Conservation (phyloP, 495 filamentous ascomycete genomes). For the Parmelia sp. region DNA sequence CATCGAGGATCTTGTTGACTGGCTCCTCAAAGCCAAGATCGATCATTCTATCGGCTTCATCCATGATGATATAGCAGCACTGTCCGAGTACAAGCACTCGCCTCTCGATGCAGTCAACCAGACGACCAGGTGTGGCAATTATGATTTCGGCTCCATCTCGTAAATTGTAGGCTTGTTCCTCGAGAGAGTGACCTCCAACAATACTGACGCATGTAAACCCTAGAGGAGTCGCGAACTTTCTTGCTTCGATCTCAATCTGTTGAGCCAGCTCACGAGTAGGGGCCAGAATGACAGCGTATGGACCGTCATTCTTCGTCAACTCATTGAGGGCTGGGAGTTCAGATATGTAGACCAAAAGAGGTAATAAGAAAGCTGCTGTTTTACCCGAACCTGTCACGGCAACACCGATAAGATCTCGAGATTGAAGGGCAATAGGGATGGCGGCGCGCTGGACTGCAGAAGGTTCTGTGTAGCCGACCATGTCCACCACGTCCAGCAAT, state of each 20-base stretch:
- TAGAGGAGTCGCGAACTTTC: slow-evolving; percentile 84
- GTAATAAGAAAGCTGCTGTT: slow-evolving; percentile 91
- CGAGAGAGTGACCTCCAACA: slow-evolving; percentile 91
- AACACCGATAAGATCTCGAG: slow-evolving; percentile 92
- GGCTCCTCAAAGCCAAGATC: slow-evolving; percentile 97
- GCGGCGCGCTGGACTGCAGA: slow-evolving; percentile 88
- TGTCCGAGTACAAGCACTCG: slow-evolving; percentile 86
- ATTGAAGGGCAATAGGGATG: slow-evolving; percentile 91
- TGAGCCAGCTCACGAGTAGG: slow-evolving; percentile 98
- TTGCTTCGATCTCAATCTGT: slow-evolving; percentile 93
- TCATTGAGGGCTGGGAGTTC: slow-evolving; percentile 82
- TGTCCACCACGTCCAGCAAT: slow-evolving; percentile 73
- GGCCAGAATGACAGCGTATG: slow-evolving; percentile 92
- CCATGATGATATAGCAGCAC: slow-evolving; percentile 97
- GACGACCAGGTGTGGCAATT: slow-evolving; percentile 93
- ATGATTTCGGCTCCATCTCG: slow-evolving; percentile 98
- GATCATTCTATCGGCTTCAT: slow-evolving; percentile 99
- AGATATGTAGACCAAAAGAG: slow-evolving; percentile 93
- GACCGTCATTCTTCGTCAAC: slow-evolving; percentile 87
- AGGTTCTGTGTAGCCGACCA: slow-evolving; percentile 90
- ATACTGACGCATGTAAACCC: slow-evolving; percentile 96
- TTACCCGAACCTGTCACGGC: slow-evolving; percentile 99
- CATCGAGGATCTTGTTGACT: slow-evolving; percentile 96
- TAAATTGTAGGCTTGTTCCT: slow-evolving; percentile 89
- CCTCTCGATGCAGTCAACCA: slow-evolving; percentile 94